A percentile compares a stretch with the other conserved stretches of the same genome.
These are phyloP conservation scores for Viridothelium virens DNA, from an alignment of 495 filamentous ascomycete species.

Conservation along the genomic window DNA sequence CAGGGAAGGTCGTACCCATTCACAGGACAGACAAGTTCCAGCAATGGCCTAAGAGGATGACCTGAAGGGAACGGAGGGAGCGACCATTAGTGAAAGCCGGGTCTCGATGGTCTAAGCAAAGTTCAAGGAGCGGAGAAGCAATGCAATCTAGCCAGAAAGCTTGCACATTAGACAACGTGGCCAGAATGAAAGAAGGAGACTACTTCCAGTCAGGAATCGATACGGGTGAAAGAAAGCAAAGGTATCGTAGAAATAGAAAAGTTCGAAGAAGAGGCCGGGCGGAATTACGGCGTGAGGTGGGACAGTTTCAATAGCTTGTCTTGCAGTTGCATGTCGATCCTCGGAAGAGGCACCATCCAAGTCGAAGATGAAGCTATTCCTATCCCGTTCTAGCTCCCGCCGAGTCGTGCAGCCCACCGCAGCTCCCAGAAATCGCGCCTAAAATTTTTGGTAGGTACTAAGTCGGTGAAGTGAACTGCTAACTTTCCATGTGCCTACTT, in stretches of 20 bases:
- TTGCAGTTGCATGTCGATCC: neutral
- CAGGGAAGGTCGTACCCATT: neutral
- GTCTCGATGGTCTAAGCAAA: neutral
- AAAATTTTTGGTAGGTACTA: neutral
- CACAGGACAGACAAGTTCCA: neutral
- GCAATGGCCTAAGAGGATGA: neutral
- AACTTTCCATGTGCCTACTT: no score
- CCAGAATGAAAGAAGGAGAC: neutral
- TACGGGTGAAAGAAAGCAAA: neutral
- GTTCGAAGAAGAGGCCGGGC: neutral
- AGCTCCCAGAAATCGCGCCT: neutral
- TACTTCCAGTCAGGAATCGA: neutral
- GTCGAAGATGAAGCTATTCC: neutral
- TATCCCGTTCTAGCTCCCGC: neutral
- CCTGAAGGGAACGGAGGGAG: neutral
- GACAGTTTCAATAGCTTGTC: neutral
- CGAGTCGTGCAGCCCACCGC: neutral
- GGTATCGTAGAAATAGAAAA: neutral
- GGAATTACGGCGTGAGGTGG: neutral
- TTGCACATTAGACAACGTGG: neutral
- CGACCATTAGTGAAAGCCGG: neutral
- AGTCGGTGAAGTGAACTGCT: no score
- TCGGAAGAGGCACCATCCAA: neutral
- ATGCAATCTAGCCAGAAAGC: constrained; percentile 7
- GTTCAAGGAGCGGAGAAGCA: constrained; percentile 6